Base-by-base conservation (phyloP, 2,329 filamentous ascomycete genomes). In the Teratosphaeria zuluensis region DNA sequence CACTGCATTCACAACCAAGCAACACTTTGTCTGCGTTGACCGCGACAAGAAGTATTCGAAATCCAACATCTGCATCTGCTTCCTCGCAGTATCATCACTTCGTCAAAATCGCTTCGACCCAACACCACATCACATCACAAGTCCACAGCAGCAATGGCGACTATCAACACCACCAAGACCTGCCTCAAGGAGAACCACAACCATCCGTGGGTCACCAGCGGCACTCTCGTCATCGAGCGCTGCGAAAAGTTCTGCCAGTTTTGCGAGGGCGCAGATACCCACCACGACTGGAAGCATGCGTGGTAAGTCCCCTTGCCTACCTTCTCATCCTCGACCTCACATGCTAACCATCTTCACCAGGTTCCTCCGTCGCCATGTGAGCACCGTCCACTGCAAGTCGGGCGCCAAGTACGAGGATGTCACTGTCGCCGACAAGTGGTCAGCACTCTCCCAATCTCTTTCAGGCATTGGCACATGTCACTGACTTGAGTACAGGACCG, bases 291-390 rank as follows among this genome's bases (percentile, higher is more conserved):
- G 63, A 66, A 67, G 51, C 67, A 62, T 38, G 64, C 66, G 4
- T 69, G 68, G 67, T 53, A 19, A 31, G 52, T 32, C 31, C 28
- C n/a, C 8, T n/a, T 8, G n/a, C 42, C 42, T 19, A 19, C 6
- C 8, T 21, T 8, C 19, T 21, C 42, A n/a, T 19, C 42, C 0
- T 8, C 42, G 6, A 21, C 9, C n/a, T 48, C 42, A 48, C 42
- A 21, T 48, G 42, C 42, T 48, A 21, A 48, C 42, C 42, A 21
- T 48, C 6, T n/a, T n/a, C 14, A 9, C 14, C 16, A 53, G 52
- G 52, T 68, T 66, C 55, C 53, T 69, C 32, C 65, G 68, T n/a
- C 61, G 66, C 28, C 68, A 70, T 54, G 65, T 69, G 8, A 61
- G 63, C 31, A 60, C 63, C 5, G 59, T 65, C n/a, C 66, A 69